Evolutionary conservation across 129 eudicot species (phyloP), one percentile per base, ranked within the genome.

Genomic region (Centrapalus pauciflorus): DNA sequence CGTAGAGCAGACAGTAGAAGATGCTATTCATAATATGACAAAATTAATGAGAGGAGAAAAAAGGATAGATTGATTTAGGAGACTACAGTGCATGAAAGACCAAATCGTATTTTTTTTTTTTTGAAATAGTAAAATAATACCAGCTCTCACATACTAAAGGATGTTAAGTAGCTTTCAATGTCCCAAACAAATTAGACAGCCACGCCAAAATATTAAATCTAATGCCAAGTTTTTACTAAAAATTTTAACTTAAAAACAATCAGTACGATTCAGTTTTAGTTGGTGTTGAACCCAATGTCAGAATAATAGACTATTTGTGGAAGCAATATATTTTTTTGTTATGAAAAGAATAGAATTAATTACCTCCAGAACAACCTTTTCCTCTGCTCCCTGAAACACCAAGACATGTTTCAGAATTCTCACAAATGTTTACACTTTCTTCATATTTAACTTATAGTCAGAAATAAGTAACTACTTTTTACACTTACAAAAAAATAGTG

Each of bases 401-500:
- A 74, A 76, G 35, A 19, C n/a, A 52, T 26, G 10, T 10, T 61
- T 51, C 63, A 61, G 71, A 67, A 41, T 40, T 55, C 48, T 40
- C 16, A 34, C 14, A 71, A 38, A 11, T 50, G 33, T 33, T 28
- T 66, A 34, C 28, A 5, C 14, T 19, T 49, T 49, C 14, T 24
- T 28, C 24, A 9, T 40, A 48, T 48, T 12, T 20, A 41, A 40
- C 1, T 20, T 28, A 24, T 9, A 10, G 54, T 4, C 54, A 65
- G 41, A 30, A 13, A 7, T 23, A 43, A 65, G 67, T 56, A 63
- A 64, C 26, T 29, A 43, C 38, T 33, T 14, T 71, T 28, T 58
- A 56, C 21, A 86, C 98, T 89, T 78, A 93, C 98, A 81, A 85
- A 75, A 60, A 93, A 89, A 84, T 78, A 81, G 57, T 67, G 82